A percentile compares a stretch with the other conserved stretches of the same genome.
phyloP scores from a whole-genome alignment of 805 yeast genomes.

The Lipomyces starkeyi region DNA sequence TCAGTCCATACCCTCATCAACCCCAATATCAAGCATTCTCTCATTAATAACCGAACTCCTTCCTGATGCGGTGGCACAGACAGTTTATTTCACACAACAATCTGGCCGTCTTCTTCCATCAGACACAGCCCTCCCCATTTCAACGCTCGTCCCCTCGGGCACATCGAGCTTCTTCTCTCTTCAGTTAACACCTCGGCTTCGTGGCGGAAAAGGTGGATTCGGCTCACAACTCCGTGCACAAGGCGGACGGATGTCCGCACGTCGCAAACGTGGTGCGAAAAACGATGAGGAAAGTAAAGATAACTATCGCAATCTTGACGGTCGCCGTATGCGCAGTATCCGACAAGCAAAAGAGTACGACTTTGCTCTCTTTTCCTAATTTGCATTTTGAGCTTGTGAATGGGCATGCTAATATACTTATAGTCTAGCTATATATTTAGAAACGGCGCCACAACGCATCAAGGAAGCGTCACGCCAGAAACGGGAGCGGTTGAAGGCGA shows the following conservation, averaged over 20 bases:
- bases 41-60: neutral
- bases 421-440: slow-evolving; percentile 32
- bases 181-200: slow-evolving; percentile 22
- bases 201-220: slow-evolving; percentile 62
- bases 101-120: slow-evolving; percentile 20
- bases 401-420: neutral
- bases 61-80: slow-evolving; percentile 15
- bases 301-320: slow-evolving; percentile 51
- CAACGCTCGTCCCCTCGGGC: neutral
- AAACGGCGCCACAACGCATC: slow-evolving; percentile 33
- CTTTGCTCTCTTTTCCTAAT: too few species aligned
- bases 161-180: neutral
- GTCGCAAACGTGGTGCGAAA: slow-evolving; percentile 38
- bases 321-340: slow-evolving; percentile 49
- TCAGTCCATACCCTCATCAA: neutral
- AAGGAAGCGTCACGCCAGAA: slow-evolving; percentile 45
- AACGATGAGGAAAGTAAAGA: slow-evolving; percentile 44
- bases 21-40: neutral
- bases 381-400: neutral
- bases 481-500: slow-evolving; percentile 47
- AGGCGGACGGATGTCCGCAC: slow-evolving; percentile 49
- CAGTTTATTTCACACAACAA: slow-evolving; percentile 9
- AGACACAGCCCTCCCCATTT: neutral
- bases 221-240: slow-evolving; percentile 52
- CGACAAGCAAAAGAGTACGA: slow-evolving; percentile 49